Conservation (phyloP, 2,329 filamentous ascomycete species). For the Ophiostoma tasmaniense region DNA sequence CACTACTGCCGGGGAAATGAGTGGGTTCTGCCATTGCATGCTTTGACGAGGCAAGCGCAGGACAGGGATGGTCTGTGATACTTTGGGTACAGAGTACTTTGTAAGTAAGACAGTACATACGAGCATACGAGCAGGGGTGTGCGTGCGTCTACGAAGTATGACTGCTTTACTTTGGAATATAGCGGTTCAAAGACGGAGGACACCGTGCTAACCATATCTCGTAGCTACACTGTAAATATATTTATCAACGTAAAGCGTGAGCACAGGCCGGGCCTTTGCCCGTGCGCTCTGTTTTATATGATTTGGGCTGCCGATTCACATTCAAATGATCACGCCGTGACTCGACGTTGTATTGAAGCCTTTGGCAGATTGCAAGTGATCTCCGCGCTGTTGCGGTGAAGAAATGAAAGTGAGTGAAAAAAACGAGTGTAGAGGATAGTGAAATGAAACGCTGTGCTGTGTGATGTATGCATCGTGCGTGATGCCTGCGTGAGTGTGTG, state of each 20-base stretch:
- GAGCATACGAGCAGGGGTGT: neutral
- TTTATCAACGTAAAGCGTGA: no score
- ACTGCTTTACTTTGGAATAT: neutral
- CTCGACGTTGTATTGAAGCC: neutral
- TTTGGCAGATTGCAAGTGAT: neutral
- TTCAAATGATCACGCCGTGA: neutral
- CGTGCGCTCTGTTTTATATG: neutral
- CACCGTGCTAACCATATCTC: neutral
- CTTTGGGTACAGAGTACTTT: neutral
- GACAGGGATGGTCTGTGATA: neutral
- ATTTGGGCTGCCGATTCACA: neutral
- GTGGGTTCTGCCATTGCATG: slow-evolving; percentile 12
- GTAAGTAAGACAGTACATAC: neutral
- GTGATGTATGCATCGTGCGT: neutral
- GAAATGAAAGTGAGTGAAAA: neutral
- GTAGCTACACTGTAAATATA: neutral
- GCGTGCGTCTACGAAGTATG: neutral
- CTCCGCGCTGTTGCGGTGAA: neutral
- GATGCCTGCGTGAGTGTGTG: neutral
- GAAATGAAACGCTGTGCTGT: neutral
- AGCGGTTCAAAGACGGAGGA: neutral
- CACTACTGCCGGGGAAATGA: slow-evolving; percentile 17
- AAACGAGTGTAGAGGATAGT: neutral
- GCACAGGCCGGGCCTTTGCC: neutral
- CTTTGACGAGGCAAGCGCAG: slow-evolving; percentile 21